Conservation (phyloP, 495 filamentous ascomycete genomes). For the Trichoderma orchidacearum region DNA sequence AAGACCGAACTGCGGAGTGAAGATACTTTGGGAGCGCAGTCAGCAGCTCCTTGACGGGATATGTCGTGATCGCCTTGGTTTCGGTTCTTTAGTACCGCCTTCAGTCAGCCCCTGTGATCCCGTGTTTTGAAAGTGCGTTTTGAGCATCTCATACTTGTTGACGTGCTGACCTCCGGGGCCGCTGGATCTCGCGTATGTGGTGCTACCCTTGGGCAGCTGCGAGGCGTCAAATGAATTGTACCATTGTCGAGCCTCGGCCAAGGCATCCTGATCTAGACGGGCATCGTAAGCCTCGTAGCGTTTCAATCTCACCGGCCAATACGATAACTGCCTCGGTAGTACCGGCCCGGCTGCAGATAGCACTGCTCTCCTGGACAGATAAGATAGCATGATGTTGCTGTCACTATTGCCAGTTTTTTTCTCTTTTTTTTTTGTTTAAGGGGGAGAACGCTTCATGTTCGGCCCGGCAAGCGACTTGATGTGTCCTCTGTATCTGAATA, state of each 20-base stretch:
- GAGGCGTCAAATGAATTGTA: constrained; percentile 45
- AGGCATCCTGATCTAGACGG: constrained; percentile 37
- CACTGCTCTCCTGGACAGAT: not conserved
- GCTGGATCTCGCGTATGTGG: constrained; percentile 73
- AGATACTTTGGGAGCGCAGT: constrained; percentile 54
- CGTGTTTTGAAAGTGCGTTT: not conserved
- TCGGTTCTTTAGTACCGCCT: constrained; percentile 53
- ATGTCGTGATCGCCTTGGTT: constrained; percentile 71
- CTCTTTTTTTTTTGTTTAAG: too few relatives aligned
- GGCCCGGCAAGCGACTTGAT: too few relatives aligned
- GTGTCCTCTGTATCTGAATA: too few relatives aligned
- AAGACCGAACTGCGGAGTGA: constrained; percentile 45
- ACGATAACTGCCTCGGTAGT: not conserved
- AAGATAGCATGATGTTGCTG: not conserved
- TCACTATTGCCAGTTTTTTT: too few relatives aligned
- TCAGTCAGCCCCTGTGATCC: constrained; percentile 5
- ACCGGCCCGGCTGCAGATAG: not conserved
- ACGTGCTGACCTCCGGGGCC: constrained; percentile 93
- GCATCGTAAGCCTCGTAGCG: constrained; percentile 23
- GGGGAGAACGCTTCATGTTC: too few relatives aligned
- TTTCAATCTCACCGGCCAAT: constrained; percentile 5
- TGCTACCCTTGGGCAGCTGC: constrained; percentile 52
- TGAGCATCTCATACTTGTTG: constrained; percentile 61
- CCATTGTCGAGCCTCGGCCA: constrained; percentile 67
- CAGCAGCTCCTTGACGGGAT: constrained; percentile 42